Conservation (phyloP, 495 filamentous ascomycete genomes). For the Penicillium waksmanii region DNA sequence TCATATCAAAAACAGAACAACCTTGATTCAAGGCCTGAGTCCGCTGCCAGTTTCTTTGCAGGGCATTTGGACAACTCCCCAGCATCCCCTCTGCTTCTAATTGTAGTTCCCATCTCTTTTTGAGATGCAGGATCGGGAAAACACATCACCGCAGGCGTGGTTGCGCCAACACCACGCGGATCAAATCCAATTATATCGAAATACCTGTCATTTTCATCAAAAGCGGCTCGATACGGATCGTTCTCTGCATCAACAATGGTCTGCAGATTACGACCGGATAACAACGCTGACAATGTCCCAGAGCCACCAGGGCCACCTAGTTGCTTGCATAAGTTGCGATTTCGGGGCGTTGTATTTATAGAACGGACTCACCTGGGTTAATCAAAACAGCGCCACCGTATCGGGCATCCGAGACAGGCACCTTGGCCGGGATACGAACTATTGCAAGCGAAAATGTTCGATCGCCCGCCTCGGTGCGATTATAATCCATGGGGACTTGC, state of each 20-base stretch:
- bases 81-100: conserved; percentile 47
- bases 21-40: conserved; percentile 46
- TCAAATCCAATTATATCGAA: conserved; percentile 63
- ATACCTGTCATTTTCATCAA: conserved; percentile 34
- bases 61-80: conserved; percentile 35
- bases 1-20: conserved; percentile 38
- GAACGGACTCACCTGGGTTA: conserved; percentile 44
- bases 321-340: neutral
- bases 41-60: conserved; percentile 54
- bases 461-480: conserved; percentile 38
- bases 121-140: conserved; percentile 47
- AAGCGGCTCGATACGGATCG: conserved; percentile 18
- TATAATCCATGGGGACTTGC: conserved; percentile 62
- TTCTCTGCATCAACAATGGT: conserved; percentile 44
- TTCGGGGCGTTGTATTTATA: neutral
- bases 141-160: conserved; percentile 52
- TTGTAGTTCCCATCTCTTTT: conserved; percentile 44
- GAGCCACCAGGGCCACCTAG: conserved; percentile 56
- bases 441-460: conserved; percentile 54
- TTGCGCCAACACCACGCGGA: conserved; percentile 57
- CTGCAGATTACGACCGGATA: conserved; percentile 43
- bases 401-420: conserved; percentile 45
- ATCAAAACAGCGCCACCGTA: conserved; percentile 52
- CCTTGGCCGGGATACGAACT: conserved; percentile 51
- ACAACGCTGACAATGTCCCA: conserved; percentile 44